Evolutionary conservation across 805 yeast genomes (phyloP).

Genomic region (Candida quercuum): DNA sequence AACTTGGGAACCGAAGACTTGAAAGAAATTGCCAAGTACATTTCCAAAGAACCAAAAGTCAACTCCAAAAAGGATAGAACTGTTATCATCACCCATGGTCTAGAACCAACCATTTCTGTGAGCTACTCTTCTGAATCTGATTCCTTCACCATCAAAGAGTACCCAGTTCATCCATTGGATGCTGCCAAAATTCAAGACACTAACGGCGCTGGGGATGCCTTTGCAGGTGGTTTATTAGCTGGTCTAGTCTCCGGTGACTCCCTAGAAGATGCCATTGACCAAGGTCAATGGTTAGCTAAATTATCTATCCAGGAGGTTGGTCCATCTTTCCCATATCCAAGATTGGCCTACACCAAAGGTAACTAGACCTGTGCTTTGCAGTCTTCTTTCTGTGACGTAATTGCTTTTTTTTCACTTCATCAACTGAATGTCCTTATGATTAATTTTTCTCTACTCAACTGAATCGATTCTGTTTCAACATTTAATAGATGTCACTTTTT

Average conservation of each 20-base stretch:
- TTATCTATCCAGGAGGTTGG: constrained; percentile 90
- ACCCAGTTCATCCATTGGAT: constrained; percentile 69
- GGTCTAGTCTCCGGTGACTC: constrained; percentile 73
- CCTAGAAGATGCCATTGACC: constrained; percentile 57
- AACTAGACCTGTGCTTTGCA: background rate
- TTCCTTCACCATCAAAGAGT: constrained; percentile 42
- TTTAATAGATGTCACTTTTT: background rate
- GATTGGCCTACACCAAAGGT: constrained; percentile 15
- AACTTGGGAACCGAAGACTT: constrained; percentile 55
- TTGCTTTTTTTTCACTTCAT: constrained; percentile 1
- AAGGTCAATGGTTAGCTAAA: constrained; percentile 97
- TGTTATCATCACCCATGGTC: constrained; percentile 93
- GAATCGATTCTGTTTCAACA: too few species aligned
- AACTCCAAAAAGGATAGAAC: constrained; percentile 69
- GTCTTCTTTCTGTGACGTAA: too few species aligned
- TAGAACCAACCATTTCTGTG: constrained; percentile 83
- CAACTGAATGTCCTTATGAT: background rate
- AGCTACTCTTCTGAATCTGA: constrained; percentile 45
- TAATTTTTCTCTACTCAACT: background rate
- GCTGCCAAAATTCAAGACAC: constrained; percentile 74
- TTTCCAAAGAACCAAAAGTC: constrained; percentile 74
- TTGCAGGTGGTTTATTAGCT: constrained; percentile 94
- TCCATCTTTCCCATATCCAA: constrained; percentile 73
- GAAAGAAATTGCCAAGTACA: constrained; percentile 70
- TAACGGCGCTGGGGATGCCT: constrained; percentile 99